Conservation (phyloP, 2,329 filamentous ascomycete species). For the Rhynchosporium agropyri region DNA sequence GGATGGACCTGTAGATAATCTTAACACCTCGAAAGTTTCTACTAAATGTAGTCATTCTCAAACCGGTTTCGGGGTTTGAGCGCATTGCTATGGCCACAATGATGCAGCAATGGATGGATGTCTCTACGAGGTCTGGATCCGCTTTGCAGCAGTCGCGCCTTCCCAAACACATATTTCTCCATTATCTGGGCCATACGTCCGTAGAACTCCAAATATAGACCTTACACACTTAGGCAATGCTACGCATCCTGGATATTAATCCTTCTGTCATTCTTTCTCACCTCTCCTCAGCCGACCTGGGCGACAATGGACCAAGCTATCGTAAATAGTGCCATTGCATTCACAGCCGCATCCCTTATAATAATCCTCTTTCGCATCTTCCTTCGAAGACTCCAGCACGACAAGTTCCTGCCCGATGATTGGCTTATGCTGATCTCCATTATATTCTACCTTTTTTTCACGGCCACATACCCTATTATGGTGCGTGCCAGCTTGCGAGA, state of each 20-base stretch:
- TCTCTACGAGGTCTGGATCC: background rate
- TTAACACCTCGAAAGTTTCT: too few species aligned
- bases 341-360: slow-evolving; percentile 28
- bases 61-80: background rate
- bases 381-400: slow-evolving; percentile 33
- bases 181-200: too few species aligned
- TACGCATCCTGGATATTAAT: background rate
- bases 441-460: slow-evolving; percentile 25
- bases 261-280: background rate
- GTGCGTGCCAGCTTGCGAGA: slow-evolving; percentile 18
- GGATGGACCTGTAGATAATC: too few species aligned
- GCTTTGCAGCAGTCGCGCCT: background rate
- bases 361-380: slow-evolving; percentile 31
- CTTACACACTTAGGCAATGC: background rate
- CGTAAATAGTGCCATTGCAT: slow-evolving; percentile 25
- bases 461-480: slow-evolving; percentile 24
- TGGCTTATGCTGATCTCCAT: slow-evolving; percentile 31
- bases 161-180: background rate
- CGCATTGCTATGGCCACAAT: background rate
- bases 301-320: slow-evolving; percentile 19
- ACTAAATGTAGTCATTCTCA: too few species aligned
- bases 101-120: background rate
- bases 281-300: background rate
- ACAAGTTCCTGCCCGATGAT: slow-evolving; percentile 31
- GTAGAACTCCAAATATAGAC: background rate